Base-by-base conservation (phyloP, 345 rosid genomes). In the Gossypium australe region DNA sequence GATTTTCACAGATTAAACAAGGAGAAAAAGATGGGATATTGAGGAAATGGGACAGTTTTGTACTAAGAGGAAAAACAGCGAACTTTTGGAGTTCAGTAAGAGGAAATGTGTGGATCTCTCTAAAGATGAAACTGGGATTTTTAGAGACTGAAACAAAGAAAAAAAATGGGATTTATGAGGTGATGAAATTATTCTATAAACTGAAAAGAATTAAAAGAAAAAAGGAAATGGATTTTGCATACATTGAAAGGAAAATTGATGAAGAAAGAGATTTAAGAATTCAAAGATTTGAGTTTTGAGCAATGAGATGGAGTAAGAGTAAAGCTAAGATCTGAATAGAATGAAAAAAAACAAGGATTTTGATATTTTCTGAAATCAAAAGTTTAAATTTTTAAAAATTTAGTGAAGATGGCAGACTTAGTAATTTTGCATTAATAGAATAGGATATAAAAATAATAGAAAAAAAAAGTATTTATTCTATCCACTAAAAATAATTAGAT, bases 161-260 rank as follows among this genome's bases (percentile, higher is more conserved):
- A 24, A 58, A 20, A n/a, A 24, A 58, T 22, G 20, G 43, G 57
- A 25, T 69, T 16, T 48, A 22, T 45, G 16, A 69, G 44, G 58
- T 17, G 49, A 49, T 25, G 16, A 27, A 68, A 68, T 16, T 49
- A 11, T 14, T 16, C 43, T 25, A 48, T 24, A 10, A 48, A 49
- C 14, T 69, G 43, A 69, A 51, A 14, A 8, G 14, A 24, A 2
- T 2, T 22, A 13, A 11, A 11, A 67, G 49, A 0, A 43, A 49
- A 57, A 57, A 22, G 25, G 41, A 34, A 74, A 59, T 78, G 67
- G 80, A 81, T 81, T 81, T 79, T 76, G 72, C 77, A 81, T 45
- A 20, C 49, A 41, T 49, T 34, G 51, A 51, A 74, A 63, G 77
- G 22, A 58, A 62, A 47, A 17, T 11, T 9, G 52, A 47, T 51